phyloP scores from a whole-genome alignment of 495 filamentous ascomycete genomes.

The Paragyromitra xinjiangensis region DNA sequence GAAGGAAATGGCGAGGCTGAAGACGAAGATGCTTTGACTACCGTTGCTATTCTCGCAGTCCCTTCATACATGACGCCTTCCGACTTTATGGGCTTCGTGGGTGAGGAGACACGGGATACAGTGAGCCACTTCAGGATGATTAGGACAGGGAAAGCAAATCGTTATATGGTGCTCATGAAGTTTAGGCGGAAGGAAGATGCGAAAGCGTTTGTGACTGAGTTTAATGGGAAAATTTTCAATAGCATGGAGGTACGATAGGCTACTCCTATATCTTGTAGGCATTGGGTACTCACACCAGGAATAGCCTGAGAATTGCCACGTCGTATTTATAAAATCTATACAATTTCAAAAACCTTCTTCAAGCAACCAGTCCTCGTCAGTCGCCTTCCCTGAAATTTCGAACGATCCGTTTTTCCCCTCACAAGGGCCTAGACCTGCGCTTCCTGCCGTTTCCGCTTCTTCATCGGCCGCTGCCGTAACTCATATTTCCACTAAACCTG shows the following conservation, averaged over 20 bases:
- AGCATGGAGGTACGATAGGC: conserved; percentile 79
- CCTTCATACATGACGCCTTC: conserved; percentile 90
- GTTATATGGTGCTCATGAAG: conserved; percentile 98
- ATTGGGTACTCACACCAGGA: conserved; percentile 50
- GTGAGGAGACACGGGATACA: conserved; percentile 83
- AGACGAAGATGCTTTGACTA: conserved; percentile 77
- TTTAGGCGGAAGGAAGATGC: conserved; percentile 80
- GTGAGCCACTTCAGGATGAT: conserved; percentile 97
- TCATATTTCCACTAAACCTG: conserved; percentile 75
- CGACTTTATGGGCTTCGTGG: conserved; percentile 92
- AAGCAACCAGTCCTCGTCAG: conserved; percentile 47
- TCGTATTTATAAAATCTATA: conserved; percentile 93
- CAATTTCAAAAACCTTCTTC: conserved; percentile 65
- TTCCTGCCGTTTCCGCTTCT: conserved; percentile 58
- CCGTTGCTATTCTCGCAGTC: conserved; percentile 91
- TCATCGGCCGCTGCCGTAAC: conserved; percentile 64
- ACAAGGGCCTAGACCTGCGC: conserved; percentile 54
- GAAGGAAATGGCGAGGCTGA: conserved; percentile 41
- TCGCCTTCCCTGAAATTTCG: conserved; percentile 68
- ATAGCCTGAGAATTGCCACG: conserved; percentile 94
- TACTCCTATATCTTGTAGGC: not conserved
- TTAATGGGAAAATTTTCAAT: conserved; percentile 95
- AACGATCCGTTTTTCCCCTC: conserved; percentile 73
- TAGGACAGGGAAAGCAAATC: conserved; percentile 82
- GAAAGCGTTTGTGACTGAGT: conserved; percentile 80